Evolutionary conservation across 495 filamentous ascomycete species (phyloP).

Genomic region (Ascobolus immersus): DNA sequence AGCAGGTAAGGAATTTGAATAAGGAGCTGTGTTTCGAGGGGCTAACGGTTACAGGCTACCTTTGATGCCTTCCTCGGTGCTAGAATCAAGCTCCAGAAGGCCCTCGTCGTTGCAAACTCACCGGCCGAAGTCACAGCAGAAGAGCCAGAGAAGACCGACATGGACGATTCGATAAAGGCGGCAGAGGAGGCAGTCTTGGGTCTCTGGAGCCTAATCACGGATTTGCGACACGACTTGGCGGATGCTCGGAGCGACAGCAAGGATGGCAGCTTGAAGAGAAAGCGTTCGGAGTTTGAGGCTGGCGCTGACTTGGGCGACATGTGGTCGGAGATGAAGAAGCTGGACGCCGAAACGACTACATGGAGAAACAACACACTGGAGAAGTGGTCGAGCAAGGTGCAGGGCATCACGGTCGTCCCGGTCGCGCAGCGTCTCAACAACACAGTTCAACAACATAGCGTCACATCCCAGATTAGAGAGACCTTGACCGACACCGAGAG

Average conservation of each 20-base stretch:
- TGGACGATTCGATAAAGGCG: conserved; percentile 32
- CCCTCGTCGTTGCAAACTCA: conserved; percentile 55
- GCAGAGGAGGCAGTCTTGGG: conserved; percentile 73
- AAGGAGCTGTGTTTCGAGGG: not conserved
- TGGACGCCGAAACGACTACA: conserved; percentile 28
- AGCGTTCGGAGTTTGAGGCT: conserved; percentile 24
- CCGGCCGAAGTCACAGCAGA: conserved; percentile 18
- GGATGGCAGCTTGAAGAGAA: conserved; percentile 31
- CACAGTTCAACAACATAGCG: conserved; percentile 27
- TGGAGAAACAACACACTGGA: conserved; percentile 32
- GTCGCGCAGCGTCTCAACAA: conserved; percentile 28
- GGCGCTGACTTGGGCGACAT: conserved; percentile 33
- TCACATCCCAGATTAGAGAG: conserved; percentile 46
- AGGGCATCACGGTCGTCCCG: conserved; percentile 20
- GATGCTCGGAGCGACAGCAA: conserved; percentile 16
- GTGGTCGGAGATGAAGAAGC: conserved; percentile 44
- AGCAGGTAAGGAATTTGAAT: conserved; percentile 22
- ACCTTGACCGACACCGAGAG: conserved; percentile 45
- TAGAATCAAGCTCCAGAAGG: conserved; percentile 77
- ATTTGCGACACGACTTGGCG: conserved; percentile 36
- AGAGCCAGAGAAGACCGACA: conserved; percentile 13
- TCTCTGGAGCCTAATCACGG: conserved; percentile 62
- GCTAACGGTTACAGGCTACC: conserved; percentile 20
- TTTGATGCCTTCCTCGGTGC: conserved; percentile 73
- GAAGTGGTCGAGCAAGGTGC: conserved; percentile 41